Percentiles rank a stretch among this genome's conserved stretches.
Conservation (phyloP, 371 early-diverging fungal species). For the Circinella minor region DNA sequence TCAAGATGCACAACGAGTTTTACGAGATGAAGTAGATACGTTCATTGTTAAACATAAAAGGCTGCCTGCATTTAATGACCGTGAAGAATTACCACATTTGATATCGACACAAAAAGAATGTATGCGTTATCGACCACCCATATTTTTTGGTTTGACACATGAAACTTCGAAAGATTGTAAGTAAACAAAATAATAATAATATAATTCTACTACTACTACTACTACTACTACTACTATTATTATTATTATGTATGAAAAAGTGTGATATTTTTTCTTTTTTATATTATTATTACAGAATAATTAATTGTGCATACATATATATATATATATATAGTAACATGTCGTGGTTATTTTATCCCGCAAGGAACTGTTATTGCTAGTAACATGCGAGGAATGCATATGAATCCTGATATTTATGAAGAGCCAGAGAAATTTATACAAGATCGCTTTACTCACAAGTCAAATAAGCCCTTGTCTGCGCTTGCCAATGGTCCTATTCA, state of each 20-base stretch:
- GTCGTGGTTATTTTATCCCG: conserved; percentile 16
- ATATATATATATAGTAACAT: neutral
- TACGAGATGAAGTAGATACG: conserved; percentile 16
- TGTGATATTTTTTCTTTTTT: too few relatives aligned
- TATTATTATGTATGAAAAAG: too few relatives aligned
- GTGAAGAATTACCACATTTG: conserved; percentile 20
- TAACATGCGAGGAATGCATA: conserved; percentile 18
- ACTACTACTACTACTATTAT: too few relatives aligned
- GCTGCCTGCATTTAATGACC: conserved; percentile 22
- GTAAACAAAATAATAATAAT: too few relatives aligned
- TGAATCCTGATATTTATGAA: conserved; percentile 3
- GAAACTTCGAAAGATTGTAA: conserved; percentile 20
- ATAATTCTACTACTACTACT: too few relatives aligned
- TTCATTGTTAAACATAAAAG: conserved; percentile 15
- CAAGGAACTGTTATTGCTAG: conserved; percentile 6
- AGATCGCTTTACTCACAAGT: conserved; percentile 21
- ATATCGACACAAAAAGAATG: conserved; percentile 24
- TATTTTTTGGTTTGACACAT: conserved; percentile 15
- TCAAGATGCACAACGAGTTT: conserved; percentile 18
- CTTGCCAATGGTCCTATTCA: conserved; percentile 11
- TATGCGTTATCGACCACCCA: conserved; percentile 21
- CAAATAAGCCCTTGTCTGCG: conserved; percentile 7
- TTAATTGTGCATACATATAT: too few relatives aligned
- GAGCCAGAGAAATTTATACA: conserved; percentile 9
- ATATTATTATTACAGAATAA: too few relatives aligned